Evolutionary conservation across 1,139 yeast genomes (phyloP).

Genomic region (Pneumocystis carinii): DNA sequence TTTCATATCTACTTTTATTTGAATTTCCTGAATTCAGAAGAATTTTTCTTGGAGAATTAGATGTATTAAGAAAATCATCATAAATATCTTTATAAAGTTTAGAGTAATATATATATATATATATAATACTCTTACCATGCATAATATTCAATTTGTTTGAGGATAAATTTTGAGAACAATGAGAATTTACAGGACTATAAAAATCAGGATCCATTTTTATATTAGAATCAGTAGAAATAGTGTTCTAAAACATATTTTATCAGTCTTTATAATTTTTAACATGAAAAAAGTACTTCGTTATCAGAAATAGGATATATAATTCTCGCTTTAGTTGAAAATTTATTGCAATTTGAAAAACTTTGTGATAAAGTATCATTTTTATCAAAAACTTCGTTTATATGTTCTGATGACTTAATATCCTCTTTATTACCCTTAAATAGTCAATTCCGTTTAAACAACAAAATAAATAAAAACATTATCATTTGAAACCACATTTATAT

Average conservation of each 20-base stretch:
- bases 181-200: background rate
- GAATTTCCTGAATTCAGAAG: background rate
- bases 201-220: background rate
- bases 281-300: background rate
- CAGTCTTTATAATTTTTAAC: background rate
- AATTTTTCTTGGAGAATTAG: background rate
- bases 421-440: background rate
- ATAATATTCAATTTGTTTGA: background rate
- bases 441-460: background rate
- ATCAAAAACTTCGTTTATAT: background rate
- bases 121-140: background rate
- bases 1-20: background rate
- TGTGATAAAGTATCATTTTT: background rate
- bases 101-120: background rate
- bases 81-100: background rate
- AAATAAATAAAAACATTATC: background rate
- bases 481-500: background rate
- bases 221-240: background rate
- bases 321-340: background rate
- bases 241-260: background rate
- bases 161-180: background rate
- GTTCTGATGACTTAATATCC: background rate
- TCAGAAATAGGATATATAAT: background rate
- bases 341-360: background rate
- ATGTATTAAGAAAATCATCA: background rate